phyloP scores from a whole-genome alignment of 2,329 filamentous ascomycete genomes.

The Penicillium sp. region DNA sequence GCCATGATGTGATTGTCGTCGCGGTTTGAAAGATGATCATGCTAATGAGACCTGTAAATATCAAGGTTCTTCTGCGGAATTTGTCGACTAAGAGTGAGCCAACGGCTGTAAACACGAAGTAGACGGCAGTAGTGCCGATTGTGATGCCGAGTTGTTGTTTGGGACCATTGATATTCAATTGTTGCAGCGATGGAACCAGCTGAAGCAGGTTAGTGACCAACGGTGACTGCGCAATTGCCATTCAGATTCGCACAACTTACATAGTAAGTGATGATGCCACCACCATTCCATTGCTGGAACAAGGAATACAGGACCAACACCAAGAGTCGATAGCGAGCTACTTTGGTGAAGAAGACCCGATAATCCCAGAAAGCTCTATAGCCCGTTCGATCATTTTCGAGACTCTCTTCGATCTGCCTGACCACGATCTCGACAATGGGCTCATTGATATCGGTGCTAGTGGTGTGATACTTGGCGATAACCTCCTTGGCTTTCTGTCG shows the following conservation, averaged over 20 bases:
- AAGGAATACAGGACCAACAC: conserved; percentile 50
- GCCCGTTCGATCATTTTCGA: conserved; percentile 42
- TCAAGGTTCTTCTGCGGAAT: conserved; percentile 47
- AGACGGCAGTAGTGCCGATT: conserved; percentile 47
- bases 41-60: conserved; percentile 46
- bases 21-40: conserved; percentile 50
- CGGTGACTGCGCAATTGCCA: background rate
- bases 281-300: conserved; percentile 53
- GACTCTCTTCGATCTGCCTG: conserved; percentile 48
- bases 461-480: conserved; percentile 47
- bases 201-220: background rate
- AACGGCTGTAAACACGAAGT: conserved; percentile 50
- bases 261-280: conserved; percentile 50
- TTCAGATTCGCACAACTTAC: conserved; percentile 19
- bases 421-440: conserved; percentile 47
- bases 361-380: conserved; percentile 49
- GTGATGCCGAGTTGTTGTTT: conserved; percentile 47
- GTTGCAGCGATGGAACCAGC: conserved; percentile 44
- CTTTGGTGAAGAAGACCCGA: conserved; percentile 49
- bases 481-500: conserved; percentile 37
- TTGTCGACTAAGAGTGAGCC: conserved; percentile 48
- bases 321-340: conserved; percentile 47
- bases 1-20: conserved; percentile 53
- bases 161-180: conserved; percentile 42
- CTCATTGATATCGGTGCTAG: conserved; percentile 41